These are phyloP conservation scores for Coleophoma cylindrospora DNA, from an alignment of 2,329 filamentous ascomycete genomes.

Conservation along the genomic window DNA sequence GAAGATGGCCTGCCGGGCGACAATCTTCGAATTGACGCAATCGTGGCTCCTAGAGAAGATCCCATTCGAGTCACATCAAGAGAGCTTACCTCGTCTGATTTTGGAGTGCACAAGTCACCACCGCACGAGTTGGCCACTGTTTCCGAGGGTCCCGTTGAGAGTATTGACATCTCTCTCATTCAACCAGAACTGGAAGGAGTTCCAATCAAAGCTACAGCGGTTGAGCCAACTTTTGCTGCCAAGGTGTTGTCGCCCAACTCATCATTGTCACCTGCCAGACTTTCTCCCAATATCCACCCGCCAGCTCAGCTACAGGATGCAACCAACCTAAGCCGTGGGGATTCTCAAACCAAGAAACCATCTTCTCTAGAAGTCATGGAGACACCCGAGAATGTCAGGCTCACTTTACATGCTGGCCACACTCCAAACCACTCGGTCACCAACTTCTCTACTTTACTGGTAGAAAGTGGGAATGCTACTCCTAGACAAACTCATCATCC, in stretches of 20 bases:
- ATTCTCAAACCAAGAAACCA: constrained; percentile 2
- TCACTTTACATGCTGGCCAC: constrained; percentile 59
- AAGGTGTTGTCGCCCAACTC: constrained; percentile 20
- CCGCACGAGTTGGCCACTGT: constrained; percentile 11
- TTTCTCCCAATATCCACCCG: constrained; percentile 15
- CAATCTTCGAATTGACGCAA: constrained; percentile 20
- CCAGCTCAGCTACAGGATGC: constrained; percentile 8
- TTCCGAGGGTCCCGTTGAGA: constrained; percentile 19
- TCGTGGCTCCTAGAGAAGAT: constrained; percentile 18
- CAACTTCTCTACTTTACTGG: constrained; percentile 37
- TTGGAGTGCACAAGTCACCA: constrained; percentile 14
- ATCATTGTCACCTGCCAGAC: constrained; percentile 15
- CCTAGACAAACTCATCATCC: constrained; percentile 18
- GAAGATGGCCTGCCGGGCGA: constrained; percentile 5
- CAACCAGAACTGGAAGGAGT: constrained; percentile 57
- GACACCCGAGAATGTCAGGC: constrained; percentile 39
- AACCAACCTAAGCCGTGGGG: constrained; percentile 2
- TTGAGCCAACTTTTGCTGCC: constrained; percentile 30
- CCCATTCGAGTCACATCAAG: constrained; percentile 23
- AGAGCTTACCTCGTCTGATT: constrained; percentile 25
- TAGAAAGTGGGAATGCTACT: constrained; percentile 22
- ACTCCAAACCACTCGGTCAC: constrained; percentile 54
- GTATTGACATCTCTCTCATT: constrained; percentile 53
- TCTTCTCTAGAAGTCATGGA: constrained; percentile 12
- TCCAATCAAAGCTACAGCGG: constrained; percentile 46